These are phyloP conservation scores for Dendrothele bispora DNA, from an alignment of 768 basidiomycete species.

Conservation along the genomic window DNA sequence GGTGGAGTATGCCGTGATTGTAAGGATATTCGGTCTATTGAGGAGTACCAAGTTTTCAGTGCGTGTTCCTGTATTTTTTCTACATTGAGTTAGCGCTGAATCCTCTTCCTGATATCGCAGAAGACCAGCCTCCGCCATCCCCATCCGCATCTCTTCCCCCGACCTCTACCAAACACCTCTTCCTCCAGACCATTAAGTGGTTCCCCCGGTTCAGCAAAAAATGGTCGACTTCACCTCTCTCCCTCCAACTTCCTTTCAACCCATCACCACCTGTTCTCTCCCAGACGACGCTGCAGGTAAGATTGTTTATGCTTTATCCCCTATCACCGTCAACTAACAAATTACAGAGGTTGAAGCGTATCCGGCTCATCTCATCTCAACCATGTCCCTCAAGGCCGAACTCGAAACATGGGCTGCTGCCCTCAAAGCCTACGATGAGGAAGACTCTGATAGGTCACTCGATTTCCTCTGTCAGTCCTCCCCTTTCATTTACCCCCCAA, in stretches of 20 bases:
- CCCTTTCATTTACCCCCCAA: constrained; percentile 4
- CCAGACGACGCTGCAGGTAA: constrained; percentile 23
- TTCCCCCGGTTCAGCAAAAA: constrained; percentile 47
- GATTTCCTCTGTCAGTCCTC: constrained; percentile 56
- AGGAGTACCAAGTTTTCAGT: too few species aligned
- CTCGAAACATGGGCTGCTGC: constrained; percentile 88
- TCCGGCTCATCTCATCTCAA: too few species aligned
- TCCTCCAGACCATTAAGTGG: constrained; percentile 21
- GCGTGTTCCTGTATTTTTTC: too few species aligned
- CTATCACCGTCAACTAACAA: too few species aligned
- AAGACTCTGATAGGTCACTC: constrained; percentile 75
- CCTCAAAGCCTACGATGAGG: constrained; percentile 82
- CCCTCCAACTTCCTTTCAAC: constrained; percentile 63
- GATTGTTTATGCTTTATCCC: too few species aligned
- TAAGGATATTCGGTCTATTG: too few species aligned
- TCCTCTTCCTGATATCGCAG: constrained; percentile 69
- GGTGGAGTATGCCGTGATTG: too few species aligned
- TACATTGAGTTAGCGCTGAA: too few species aligned
- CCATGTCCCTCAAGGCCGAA: constrained; percentile 67
- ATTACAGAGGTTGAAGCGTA: too few species aligned
- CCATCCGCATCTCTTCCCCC: constrained; percentile 33
- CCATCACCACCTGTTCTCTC: constrained; percentile 55
- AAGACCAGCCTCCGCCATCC: constrained; percentile 30
- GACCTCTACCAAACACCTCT: constrained; percentile 24
- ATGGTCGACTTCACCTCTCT: constrained; percentile 89